Evolutionary conservation across 768 basidiomycete species (phyloP).

Genomic region (Lepiota brunneoincarnata): DNA sequence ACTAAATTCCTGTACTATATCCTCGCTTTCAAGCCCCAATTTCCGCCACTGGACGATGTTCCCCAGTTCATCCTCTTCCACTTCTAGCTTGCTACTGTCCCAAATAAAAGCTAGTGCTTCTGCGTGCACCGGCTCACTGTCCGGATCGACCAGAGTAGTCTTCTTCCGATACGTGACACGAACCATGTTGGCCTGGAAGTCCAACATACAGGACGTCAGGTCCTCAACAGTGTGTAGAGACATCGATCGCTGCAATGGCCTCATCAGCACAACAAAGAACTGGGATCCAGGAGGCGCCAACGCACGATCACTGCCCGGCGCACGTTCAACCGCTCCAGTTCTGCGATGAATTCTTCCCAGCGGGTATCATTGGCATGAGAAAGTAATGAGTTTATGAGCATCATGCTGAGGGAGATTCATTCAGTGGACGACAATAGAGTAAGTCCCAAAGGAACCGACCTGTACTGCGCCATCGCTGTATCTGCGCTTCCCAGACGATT

Average conservation of each 20-base stretch:
- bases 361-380: slow-evolving; percentile 73
- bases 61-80: slow-evolving; percentile 48
- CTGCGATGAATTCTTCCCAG: slow-evolving; percentile 77
- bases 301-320: slow-evolving; percentile 80
- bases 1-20: slow-evolving; percentile 71
- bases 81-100: slow-evolving; percentile 54
- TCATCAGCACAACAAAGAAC: background rate
- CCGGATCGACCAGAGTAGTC: slow-evolving; percentile 72
- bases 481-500: slow-evolving; percentile 76
- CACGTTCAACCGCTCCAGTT: slow-evolving; percentile 74
- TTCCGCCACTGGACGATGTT: slow-evolving; percentile 67
- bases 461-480: slow-evolving; percentile 81
- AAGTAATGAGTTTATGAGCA: slow-evolving; percentile 84
- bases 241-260: slow-evolving; percentile 65
- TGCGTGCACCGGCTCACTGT: slow-evolving; percentile 55
- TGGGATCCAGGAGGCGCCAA: slow-evolving; percentile 14
- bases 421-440: slow-evolving; percentile 5
- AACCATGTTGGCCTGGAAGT: slow-evolving; percentile 85
- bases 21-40: slow-evolving; percentile 76
- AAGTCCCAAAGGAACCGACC: slow-evolving; percentile 37
- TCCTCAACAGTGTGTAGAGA: slow-evolving; percentile 79
- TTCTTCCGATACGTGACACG: slow-evolving; percentile 80
- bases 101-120: slow-evolving; percentile 66
- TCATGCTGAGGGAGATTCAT: slow-evolving; percentile 54
- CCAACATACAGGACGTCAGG: slow-evolving; percentile 77